These are phyloP conservation scores for Talaromyces nanjingensis DNA, from an alignment of 495 filamentous ascomycete genomes.

Conservation along the genomic window DNA sequence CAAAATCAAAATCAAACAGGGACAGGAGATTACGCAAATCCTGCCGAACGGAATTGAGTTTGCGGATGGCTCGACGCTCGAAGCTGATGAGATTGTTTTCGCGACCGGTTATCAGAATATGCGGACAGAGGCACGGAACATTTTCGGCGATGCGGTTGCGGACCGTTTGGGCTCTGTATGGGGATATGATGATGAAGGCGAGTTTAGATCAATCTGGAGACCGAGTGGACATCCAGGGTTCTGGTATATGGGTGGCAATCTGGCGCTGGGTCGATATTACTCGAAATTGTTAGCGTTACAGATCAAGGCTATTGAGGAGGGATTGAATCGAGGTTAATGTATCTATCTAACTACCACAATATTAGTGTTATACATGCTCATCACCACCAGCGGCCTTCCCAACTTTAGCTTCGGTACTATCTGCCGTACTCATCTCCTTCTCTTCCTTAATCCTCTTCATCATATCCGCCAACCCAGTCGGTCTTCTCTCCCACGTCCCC, in stretches of 20 bases:
- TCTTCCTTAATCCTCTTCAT: background rate
- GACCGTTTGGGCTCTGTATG: conserved; percentile 64
- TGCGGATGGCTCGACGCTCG: conserved; percentile 55
- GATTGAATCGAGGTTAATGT: conserved; percentile 11
- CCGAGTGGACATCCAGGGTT: conserved; percentile 65
- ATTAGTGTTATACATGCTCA: background rate
- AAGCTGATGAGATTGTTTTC: conserved; percentile 72
- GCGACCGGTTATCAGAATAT: conserved; percentile 83
- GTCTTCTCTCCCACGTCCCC: no score
- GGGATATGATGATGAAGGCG: conserved; percentile 75
- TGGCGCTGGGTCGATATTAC: conserved; percentile 66
- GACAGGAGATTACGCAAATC: conserved; percentile 48
- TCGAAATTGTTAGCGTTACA: conserved; percentile 68
- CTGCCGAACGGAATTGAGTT: conserved; percentile 49
- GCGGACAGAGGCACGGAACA: conserved; percentile 50
- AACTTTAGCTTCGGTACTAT: background rate
- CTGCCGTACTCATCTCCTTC: background rate
- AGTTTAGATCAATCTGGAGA: conserved; percentile 64
- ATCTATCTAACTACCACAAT: background rate
- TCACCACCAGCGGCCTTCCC: background rate
- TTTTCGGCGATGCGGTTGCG: conserved; percentile 64
- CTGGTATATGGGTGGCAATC: conserved; percentile 81
- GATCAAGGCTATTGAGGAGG: conserved; percentile 61
- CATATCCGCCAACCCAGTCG: no score
- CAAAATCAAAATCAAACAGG: conserved; percentile 68